Percentiles rank a stretch among this genome's conserved stretches.
phyloP scores from a whole-genome alignment of 495 filamentous ascomycete genomes.

The Xylaria bambusicola region DNA sequence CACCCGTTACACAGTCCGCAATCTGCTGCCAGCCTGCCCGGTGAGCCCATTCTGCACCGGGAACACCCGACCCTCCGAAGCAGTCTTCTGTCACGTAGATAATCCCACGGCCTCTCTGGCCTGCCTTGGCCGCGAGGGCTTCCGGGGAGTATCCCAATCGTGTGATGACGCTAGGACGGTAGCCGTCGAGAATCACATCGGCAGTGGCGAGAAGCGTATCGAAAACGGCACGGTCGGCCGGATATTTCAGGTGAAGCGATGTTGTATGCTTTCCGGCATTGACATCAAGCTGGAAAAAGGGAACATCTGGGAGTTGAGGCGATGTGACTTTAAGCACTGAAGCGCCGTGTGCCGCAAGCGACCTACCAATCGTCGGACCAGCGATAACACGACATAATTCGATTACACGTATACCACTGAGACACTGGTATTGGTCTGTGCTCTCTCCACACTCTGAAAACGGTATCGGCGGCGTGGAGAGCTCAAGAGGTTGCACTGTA shows the following conservation, averaged over 20 bases:
- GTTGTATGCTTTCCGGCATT: conserved; percentile 67
- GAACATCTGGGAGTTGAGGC: conserved; percentile 67
- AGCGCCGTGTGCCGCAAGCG: conserved; percentile 67
- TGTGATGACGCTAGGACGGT: conserved; percentile 64
- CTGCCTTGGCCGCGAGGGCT: conserved; percentile 49
- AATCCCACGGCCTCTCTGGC: conserved; percentile 58
- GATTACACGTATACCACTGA: conserved; percentile 59
- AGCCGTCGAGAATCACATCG: conserved; percentile 63
- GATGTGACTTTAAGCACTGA: conserved; percentile 72
- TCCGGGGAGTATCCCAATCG: conserved; percentile 60
- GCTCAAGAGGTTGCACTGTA: conserved; percentile 52
- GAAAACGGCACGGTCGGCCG: conserved; percentile 54
- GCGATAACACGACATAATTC: conserved; percentile 69
- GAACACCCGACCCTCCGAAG: conserved; percentile 53
- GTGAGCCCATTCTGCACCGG: conserved; percentile 48
- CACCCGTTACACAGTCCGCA: conserved; percentile 51
- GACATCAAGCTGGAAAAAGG: conserved; percentile 78
- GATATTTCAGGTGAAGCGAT: conserved; percentile 58
- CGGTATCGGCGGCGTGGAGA: conserved; percentile 53
- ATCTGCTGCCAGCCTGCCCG: conserved; percentile 63
- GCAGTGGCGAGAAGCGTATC: conserved; percentile 57
- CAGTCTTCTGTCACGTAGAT: conserved; percentile 75
- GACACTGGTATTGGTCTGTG: conserved; percentile 52
- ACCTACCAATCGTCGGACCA: conserved; percentile 65
- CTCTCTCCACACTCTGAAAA: conserved; percentile 46